Conservation (phyloP, 345 rosid species). For the Linum tenue region DNA sequence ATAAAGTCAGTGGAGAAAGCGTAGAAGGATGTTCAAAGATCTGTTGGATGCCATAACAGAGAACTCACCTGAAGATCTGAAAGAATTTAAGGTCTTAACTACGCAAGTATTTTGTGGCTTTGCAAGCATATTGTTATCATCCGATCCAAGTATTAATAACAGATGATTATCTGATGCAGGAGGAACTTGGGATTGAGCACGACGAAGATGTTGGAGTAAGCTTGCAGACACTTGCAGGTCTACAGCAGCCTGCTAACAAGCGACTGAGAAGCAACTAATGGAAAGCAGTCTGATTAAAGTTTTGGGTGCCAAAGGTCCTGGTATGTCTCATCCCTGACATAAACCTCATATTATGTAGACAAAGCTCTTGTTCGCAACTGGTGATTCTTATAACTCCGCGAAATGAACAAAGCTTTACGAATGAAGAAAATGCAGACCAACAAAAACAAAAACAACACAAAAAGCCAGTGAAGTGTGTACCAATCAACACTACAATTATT, state of each 20-base stretch:
- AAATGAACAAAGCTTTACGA: neutral
- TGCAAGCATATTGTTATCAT: constrained; percentile 3
- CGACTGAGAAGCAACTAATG: constrained; percentile 29
- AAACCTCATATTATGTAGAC: neutral
- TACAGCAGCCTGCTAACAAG: constrained; percentile 52
- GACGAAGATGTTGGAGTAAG: constrained; percentile 78
- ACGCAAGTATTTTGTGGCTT: constrained; percentile 1
- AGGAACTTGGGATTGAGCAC: constrained; percentile 78
- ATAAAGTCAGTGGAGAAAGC: constrained; percentile 73
- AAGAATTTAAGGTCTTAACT: constrained; percentile 63
- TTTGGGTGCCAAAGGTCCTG: neutral
- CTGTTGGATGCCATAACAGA: constrained; percentile 87
- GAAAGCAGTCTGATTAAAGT: constrained; percentile 12
- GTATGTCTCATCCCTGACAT: neutral
- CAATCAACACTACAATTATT: neutral
- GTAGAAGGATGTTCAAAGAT: constrained; percentile 90
- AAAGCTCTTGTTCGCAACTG: neutral
- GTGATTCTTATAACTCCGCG: neutral
- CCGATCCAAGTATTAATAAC: constrained; percentile 2
- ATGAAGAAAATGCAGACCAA: neutral
- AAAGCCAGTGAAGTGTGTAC: neutral
- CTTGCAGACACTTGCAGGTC: constrained; percentile 51
- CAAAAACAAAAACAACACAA: neutral
- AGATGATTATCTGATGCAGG: constrained; percentile 38
- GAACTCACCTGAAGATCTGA: constrained; percentile 66